Percentiles rank a stretch among this genome's conserved stretches.
Conservation (phyloP, 345 rosid genomes). For the Salix dunnii region DNA sequence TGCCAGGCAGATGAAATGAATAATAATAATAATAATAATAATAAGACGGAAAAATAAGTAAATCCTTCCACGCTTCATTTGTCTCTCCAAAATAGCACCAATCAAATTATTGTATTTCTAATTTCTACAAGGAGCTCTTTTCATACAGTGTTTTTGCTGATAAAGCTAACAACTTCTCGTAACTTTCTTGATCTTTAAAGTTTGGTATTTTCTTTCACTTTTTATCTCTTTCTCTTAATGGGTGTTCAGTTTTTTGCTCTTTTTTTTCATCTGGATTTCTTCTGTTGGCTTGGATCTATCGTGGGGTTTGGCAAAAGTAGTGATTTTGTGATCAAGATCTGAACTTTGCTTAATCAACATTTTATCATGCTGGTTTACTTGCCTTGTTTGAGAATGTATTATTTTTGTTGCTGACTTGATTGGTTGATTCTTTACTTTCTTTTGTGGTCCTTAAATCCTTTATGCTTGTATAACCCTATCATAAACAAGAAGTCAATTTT, state of each 20-base stretch:
- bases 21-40: no score
- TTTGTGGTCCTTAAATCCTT: slow-evolving; percentile 28
- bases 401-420: slow-evolving; percentile 9
- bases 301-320: slow-evolving; percentile 18
- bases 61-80: not conserved
- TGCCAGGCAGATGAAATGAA: not conserved
- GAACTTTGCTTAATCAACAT: slow-evolving; percentile 16
- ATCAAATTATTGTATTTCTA: slow-evolving; percentile 5
- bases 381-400: slow-evolving; percentile 22
- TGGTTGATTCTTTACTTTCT: slow-evolving; percentile 17
- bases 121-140: slow-evolving; percentile 8
- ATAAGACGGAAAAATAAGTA: not conserved
- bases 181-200: slow-evolving; percentile 25
- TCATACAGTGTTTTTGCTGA: slow-evolving; percentile 17
- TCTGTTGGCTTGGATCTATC: slow-evolving; percentile 38
- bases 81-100: slow-evolving; percentile 6
- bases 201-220: slow-evolving; percentile 27
- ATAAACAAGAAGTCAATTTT: no score
- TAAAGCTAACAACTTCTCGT: not conserved
- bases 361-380: slow-evolving; percentile 11
- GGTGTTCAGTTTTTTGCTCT: not conserved
- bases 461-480: no score
- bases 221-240: slow-evolving; percentile 1
- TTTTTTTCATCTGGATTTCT: slow-evolving; percentile 36
- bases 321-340: slow-evolving; percentile 44